Conservation (phyloP, 2,329 filamentous ascomycete genomes). For the Calonectria honghensis region DNA sequence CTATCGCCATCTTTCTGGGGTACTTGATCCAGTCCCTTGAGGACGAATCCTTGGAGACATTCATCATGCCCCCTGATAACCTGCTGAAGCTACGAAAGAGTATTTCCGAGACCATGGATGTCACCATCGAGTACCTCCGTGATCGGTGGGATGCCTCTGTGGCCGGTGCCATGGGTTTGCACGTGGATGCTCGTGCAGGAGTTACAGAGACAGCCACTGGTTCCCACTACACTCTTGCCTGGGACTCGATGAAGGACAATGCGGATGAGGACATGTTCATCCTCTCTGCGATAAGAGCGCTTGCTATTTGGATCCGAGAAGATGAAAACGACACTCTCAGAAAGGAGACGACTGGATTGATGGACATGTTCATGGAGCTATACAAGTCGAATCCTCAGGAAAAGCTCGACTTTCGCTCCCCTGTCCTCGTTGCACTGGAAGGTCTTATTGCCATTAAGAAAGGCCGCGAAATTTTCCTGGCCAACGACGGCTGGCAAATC, state of each 20-base stretch:
- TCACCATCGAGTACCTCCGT: constrained; percentile 79
- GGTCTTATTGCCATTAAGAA: constrained; percentile 71
- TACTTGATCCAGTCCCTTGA: constrained; percentile 74
- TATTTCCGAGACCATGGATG: constrained; percentile 78
- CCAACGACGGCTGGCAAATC: constrained; percentile 72
- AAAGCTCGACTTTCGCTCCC: constrained; percentile 72
- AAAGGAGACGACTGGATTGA: constrained; percentile 74
- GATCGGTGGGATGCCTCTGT: constrained; percentile 82
- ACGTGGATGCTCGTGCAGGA: constrained; percentile 72
- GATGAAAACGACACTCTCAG: constrained; percentile 78
- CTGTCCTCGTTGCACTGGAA: constrained; percentile 76
- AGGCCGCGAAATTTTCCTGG: constrained; percentile 69
- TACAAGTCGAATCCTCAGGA: constrained; percentile 66
- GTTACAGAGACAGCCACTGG: constrained; percentile 67
- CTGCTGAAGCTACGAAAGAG: constrained; percentile 77
- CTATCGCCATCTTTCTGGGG: constrained; percentile 77
- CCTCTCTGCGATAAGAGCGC: constrained; percentile 73
- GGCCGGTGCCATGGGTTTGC: constrained; percentile 77
- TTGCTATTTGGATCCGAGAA: constrained; percentile 81
- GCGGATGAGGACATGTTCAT: constrained; percentile 74
- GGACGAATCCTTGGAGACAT: constrained; percentile 62
- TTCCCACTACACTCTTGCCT: constrained; percentile 70
- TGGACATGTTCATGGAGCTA: constrained; percentile 78
- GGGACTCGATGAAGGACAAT: constrained; percentile 73
- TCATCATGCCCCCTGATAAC: constrained; percentile 73